Percentiles rank a stretch among this genome's conserved stretches.
These are phyloP conservation scores for Candida sp. DNA, from an alignment of 1,139 yeast genomes.

Conservation along the genomic window DNA sequence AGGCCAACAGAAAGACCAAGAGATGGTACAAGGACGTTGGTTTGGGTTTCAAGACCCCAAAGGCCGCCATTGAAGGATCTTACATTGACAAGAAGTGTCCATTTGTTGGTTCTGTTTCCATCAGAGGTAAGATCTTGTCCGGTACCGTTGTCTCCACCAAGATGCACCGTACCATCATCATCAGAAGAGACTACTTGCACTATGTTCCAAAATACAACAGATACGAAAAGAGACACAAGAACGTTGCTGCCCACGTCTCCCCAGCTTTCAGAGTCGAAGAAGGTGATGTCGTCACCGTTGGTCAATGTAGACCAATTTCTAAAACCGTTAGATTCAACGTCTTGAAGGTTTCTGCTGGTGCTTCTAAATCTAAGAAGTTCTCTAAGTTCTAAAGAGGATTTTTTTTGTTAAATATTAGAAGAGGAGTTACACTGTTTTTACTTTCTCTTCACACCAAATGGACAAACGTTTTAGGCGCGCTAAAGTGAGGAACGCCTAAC, in stretches of 20 bases:
- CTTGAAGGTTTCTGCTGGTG: slow-evolving; percentile 91
- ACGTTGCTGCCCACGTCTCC: slow-evolving; percentile 99
- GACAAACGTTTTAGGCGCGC: no score
- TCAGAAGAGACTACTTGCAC: slow-evolving; percentile 99
- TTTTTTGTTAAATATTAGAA: not conserved
- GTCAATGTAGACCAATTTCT: slow-evolving; percentile 99
- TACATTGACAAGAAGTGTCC: slow-evolving; percentile 99
- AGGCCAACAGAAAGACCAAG: slow-evolving; percentile 99
- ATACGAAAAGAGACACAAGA: slow-evolving; percentile 99
- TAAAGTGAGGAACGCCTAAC: no score
- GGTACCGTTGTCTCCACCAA: slow-evolving; percentile 99
- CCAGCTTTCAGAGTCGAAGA: slow-evolving; percentile 99
- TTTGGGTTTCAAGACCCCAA: slow-evolving; percentile 99
- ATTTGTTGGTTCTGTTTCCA: slow-evolving; percentile 94
- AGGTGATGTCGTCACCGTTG: slow-evolving; percentile 99
- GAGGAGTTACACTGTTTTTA: no score
- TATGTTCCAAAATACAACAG: slow-evolving; percentile 99
- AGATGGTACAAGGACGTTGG: slow-evolving; percentile 99
- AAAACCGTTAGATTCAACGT: slow-evolving; percentile 99
- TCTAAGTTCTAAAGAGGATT: slow-evolving; percentile 80
- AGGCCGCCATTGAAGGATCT: slow-evolving; percentile 97
- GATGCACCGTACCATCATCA: slow-evolving; percentile 99
- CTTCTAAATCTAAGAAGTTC: slow-evolving; percentile 94
- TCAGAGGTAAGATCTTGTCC: slow-evolving; percentile 99
- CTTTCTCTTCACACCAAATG: no score